These are phyloP conservation scores for Syncephalastrum sp. DNA, from an alignment of 371 early-diverging fungal genomes.

Conservation along the genomic window DNA sequence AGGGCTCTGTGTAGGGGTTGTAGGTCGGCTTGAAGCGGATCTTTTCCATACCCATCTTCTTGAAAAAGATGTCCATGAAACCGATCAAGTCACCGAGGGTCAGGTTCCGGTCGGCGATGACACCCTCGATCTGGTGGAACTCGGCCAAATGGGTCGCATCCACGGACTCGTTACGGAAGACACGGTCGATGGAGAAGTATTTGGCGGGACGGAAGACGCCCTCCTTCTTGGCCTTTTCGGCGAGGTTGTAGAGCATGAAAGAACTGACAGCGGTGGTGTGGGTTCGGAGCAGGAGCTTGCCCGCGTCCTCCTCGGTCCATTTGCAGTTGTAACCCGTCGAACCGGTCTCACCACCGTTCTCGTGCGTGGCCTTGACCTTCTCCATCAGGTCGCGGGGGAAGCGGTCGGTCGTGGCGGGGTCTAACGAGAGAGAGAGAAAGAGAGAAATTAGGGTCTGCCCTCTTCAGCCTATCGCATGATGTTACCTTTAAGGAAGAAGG, in stretches of 20 bases:
- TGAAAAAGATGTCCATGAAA: slow-evolving; percentile 96
- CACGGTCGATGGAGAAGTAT: slow-evolving; percentile 99
- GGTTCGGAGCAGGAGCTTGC: slow-evolving; percentile 96
- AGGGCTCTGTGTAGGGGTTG: slow-evolving; percentile 99
- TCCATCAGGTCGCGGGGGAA: slow-evolving; percentile 91
- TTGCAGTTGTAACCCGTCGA: slow-evolving; percentile 94
- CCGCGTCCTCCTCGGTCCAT: slow-evolving; percentile 96
- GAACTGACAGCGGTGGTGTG: slow-evolving; percentile 99
- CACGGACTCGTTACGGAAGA: slow-evolving; percentile 99
- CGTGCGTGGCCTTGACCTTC: slow-evolving; percentile 92
- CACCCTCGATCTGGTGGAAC: slow-evolving; percentile 99
- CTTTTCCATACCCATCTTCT: slow-evolving; percentile 95
- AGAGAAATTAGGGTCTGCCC: background rate
- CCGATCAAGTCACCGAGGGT: slow-evolving; percentile 98
- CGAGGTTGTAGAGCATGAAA: slow-evolving; percentile 92
- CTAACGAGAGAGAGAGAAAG: slow-evolving; percentile 23
- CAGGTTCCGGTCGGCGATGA: slow-evolving; percentile 95
- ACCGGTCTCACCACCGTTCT: slow-evolving; percentile 93
- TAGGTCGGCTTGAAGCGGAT: slow-evolving; percentile 99
- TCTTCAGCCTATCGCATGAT: background rate
- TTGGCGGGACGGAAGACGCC: slow-evolving; percentile 90
- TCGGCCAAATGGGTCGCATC: slow-evolving; percentile 99
- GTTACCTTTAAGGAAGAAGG: slow-evolving; percentile 91
- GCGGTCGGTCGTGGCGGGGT: slow-evolving; percentile 77
- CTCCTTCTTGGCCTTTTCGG: slow-evolving; percentile 71